Conservation (phyloP, 1,284 basidiomycete species). For the Cryptococcus sp. region DNA sequence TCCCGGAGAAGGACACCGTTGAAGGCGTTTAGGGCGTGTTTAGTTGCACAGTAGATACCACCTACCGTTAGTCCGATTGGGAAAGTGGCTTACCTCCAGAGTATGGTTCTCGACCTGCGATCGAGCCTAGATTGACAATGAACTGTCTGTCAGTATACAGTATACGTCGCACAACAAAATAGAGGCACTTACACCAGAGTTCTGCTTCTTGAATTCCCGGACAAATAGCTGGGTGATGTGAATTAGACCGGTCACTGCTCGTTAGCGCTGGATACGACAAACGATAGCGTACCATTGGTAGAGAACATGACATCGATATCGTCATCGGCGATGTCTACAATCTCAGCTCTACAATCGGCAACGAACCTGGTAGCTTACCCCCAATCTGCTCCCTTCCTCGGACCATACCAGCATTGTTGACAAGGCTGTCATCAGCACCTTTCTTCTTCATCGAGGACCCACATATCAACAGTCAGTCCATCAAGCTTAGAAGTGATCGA, state of each 20-base stretch:
- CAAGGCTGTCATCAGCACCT: conserved; percentile 28
- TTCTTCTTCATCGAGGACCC: conserved; percentile 4
- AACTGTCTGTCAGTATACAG: conserved; percentile 51
- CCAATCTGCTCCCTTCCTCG: conserved; percentile 45
- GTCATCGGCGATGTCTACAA: conserved; percentile 33
- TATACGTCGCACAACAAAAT: not conserved
- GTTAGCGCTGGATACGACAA: not conserved
- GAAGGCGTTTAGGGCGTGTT: conserved; percentile 77
- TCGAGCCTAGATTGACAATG: conserved; percentile 91
- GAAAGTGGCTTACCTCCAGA: conserved; percentile 56
- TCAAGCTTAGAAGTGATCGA: conserved; percentile 24
- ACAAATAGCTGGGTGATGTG: conserved; percentile 44
- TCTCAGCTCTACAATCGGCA: not conserved
- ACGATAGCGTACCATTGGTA: conserved; percentile 60
- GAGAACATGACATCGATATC: conserved; percentile 68
- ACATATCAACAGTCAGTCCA: conserved; percentile 41
- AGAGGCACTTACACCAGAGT: conserved; percentile 56
- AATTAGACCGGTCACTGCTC: conserved; percentile 38
- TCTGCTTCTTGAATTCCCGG: conserved; percentile 80
- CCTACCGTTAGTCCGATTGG: conserved; percentile 36
- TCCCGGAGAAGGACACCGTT: conserved; percentile 77
- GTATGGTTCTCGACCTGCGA: conserved; percentile 89
- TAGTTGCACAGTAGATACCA: conserved; percentile 52
- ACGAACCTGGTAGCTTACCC: conserved; percentile 27
- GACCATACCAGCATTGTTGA: conserved; percentile 49